A percentile compares a stretch with the other conserved stretches of the same genome.
These are phyloP conservation scores for Ceratobasidium sp. DNA, from an alignment of 1,284 basidiomycete species.

Conservation along the genomic window DNA sequence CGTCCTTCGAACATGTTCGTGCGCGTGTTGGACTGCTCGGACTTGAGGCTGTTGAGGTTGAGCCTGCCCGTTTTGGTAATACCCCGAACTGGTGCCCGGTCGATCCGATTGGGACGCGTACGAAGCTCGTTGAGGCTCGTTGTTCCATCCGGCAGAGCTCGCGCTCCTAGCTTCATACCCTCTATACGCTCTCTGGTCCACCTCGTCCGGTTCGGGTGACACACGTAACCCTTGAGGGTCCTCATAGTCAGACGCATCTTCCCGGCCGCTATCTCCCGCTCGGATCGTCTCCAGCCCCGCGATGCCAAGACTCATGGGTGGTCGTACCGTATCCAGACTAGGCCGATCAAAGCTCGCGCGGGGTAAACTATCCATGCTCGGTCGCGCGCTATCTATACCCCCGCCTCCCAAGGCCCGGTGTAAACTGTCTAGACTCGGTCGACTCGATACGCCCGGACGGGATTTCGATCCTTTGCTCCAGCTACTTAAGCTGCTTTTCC, in stretches of 20 bases:
- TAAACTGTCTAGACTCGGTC: slow-evolving; percentile 24
- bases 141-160: slow-evolving; percentile 25
- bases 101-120: slow-evolving; percentile 7
- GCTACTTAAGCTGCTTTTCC: slow-evolving; percentile 36
- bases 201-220: neutral
- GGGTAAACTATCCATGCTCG: slow-evolving; percentile 16
- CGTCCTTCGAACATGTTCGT: slow-evolving; percentile 21
- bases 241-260: slow-evolving; percentile 7
- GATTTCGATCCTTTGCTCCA: slow-evolving; percentile 24
- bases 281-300: neutral
- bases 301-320: neutral
- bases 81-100: slow-evolving; percentile 36
- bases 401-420: slow-evolving; percentile 24
- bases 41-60: slow-evolving; percentile 26
- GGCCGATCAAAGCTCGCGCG: slow-evolving; percentile 27
- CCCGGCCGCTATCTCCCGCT: slow-evolving; percentile 15
- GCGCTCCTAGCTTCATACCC: slow-evolving; percentile 9
- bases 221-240: neutral
- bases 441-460: neutral
- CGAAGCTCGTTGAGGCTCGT: neutral
- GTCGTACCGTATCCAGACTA: slow-evolving; percentile 33
- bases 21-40: slow-evolving; percentile 25
- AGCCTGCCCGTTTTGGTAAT: slow-evolving; percentile 12
- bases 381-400: slow-evolving; percentile 18
- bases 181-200: neutral